phyloP scores from a whole-genome alignment of 352 stramenopile genomes.

The Globisporangium nagaii region DNA sequence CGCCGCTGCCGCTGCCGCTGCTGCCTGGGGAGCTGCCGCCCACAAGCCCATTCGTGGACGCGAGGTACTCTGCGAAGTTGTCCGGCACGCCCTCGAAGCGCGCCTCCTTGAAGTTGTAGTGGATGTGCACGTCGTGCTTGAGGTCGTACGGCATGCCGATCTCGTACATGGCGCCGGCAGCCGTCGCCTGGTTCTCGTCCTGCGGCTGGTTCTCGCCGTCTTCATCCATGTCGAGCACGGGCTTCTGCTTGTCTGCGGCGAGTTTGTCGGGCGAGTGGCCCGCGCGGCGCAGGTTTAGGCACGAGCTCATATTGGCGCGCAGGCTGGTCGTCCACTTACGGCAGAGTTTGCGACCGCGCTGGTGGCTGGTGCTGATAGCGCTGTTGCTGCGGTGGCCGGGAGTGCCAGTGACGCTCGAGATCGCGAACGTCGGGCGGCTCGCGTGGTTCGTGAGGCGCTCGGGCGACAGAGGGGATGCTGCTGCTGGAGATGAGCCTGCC shows the following conservation, averaged over 20 bases:
- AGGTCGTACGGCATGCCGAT: conserved; percentile 76
- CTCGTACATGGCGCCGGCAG: conserved; percentile 20
- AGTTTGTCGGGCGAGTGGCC: neutral
- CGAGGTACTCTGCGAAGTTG: conserved; percentile 75
- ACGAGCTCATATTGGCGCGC: conserved; percentile 30
- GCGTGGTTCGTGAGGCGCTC: neutral
- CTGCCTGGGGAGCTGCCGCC: neutral
- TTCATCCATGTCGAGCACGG: too few species aligned
- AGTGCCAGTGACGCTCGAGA: conserved; percentile 4
- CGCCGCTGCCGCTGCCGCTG: neutral
- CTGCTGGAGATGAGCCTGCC: neutral
- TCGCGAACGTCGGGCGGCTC: conserved; percentile 5
- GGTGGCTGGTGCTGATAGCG: neutral
- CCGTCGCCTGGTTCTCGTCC: conserved; percentile 23
- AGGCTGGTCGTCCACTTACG: conserved; percentile 5
- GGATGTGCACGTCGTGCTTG: conserved; percentile 79
- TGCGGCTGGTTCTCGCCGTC: conserved; percentile 5
- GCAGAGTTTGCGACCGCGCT: neutral
- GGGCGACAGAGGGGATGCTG: neutral
- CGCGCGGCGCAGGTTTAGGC: conserved; percentile 14
- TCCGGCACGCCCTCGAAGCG: conserved; percentile 80
- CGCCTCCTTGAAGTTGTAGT: conserved; percentile 85
- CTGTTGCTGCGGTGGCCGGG: neutral
- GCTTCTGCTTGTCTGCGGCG: too few species aligned
- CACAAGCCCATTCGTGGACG: conserved; percentile 14